Base-by-base conservation (phyloP, 805 yeast genomes). In the Middelhovenomyces tepae region DNA sequence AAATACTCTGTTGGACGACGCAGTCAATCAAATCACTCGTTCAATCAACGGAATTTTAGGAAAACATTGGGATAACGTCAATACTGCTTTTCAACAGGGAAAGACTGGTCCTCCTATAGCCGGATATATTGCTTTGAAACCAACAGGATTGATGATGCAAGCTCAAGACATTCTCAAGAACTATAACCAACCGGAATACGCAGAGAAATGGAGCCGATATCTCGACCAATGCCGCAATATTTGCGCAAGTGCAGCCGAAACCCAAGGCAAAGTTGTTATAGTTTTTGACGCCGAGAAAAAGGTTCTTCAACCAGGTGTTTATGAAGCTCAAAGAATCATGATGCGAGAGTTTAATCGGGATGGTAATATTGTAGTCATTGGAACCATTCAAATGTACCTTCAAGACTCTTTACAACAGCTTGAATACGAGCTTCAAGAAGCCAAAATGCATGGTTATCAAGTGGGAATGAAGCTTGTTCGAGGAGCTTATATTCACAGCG, bases 401-500 rank as follows among this genome's bases (percentile, higher is more conserved):
- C 73, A 76, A 31, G 83, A 79, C 42, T 75, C 93, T 1, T 54
- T 75, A 2, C 65, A 66, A 14, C 67, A 81, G 45, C 62, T 89
- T 42, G 56, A 69, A 20, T 43, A 60, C 24, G 96, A 87, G 54
- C 71, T 73, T 43, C 57, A 65, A 44, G 62, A 75, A 36, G 95
- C 96, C 11, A 45, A 59, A 37, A 54, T 67, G 35, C 47, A 44
- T 33, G 67, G 71, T 34, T 87, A 87, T 58, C 71, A 80, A 51
- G 60, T 86, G 37, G 95, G 95, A 14, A 64, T 86, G 65, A 87
- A 87, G 59, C 69, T 87, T 35, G 97, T 87, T 11, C 75, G 97
- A 58, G 97, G 97, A 44, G 97, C 97, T 10, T 87, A 87, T 63
- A 74, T 87, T 40, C 95, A 87, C 54, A 74, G 94, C 4, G 97